These are phyloP conservation scores for Trifolium repens DNA, from an alignment of 306 rosid species.

Conservation along the genomic window DNA sequence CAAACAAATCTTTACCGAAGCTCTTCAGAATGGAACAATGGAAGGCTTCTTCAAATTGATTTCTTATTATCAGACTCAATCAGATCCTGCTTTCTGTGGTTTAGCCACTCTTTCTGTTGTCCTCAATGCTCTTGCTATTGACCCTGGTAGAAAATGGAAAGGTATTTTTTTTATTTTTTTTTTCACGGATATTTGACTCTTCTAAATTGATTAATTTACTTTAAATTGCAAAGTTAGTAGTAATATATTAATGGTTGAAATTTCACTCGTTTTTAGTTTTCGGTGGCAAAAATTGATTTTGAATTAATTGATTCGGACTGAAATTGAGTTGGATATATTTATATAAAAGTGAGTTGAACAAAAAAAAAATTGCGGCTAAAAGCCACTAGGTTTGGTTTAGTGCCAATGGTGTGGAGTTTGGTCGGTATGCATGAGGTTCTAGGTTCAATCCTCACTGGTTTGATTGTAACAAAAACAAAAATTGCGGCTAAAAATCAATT, in stretches of 20 bases:
- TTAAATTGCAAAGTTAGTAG: background rate
- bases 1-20: conserved; percentile 72
- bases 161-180: conserved; percentile 44
- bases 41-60: conserved; percentile 84
- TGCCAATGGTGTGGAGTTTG: too few relatives aligned
- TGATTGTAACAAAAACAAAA: too few relatives aligned
- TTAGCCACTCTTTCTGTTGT: conserved; percentile 79
- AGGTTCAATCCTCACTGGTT: too few relatives aligned
- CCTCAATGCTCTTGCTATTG: conserved; percentile 91
- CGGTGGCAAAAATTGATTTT: too few relatives aligned
- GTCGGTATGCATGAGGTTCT: too few relatives aligned
- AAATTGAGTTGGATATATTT: too few relatives aligned
- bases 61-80: conserved; percentile 88
- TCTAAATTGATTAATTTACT: background rate
- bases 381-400: too few relatives aligned
- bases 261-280: background rate
- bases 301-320: too few relatives aligned
- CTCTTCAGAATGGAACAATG: conserved; percentile 73
- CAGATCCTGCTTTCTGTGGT: conserved; percentile 94
- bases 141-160: conserved; percentile 99
- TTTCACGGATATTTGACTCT: background rate
- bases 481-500: background rate
- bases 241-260: background rate
- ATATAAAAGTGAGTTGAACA: background rate
- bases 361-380: too few relatives aligned